Conservation (phyloP, 2,329 filamentous ascomycete genomes). For the Nemania diffusa region DNA sequence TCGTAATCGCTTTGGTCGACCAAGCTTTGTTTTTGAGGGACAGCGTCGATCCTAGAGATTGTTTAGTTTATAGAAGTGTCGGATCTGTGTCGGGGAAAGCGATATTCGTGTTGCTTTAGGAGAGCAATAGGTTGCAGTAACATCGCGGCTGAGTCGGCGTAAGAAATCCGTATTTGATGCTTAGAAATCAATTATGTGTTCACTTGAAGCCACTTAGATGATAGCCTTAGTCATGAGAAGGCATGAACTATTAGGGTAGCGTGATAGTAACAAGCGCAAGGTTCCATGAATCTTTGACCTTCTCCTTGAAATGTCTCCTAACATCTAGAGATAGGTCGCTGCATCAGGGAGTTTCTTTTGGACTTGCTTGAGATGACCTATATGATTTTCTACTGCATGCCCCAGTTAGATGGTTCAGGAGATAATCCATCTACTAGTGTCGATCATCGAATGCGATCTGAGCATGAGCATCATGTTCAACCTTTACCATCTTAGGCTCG, state of each 20-base stretch:
- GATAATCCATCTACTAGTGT: no score
- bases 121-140: not conserved
- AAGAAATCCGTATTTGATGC: not conserved
- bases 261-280: no score
- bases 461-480: no score
- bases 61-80: not conserved
- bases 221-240: not conserved
- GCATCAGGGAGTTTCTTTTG: not conserved
- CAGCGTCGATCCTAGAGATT: not conserved
- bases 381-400: not conserved
- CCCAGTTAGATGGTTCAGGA: not conserved
- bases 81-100: not conserved
- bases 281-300: no score
- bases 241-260: no score
- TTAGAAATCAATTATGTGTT: not conserved
- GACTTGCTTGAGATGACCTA: not conserved
- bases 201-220: not conserved
- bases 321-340: no score
- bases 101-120: not conserved
- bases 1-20: not conserved
- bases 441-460: not conserved
- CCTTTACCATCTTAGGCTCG: no score
- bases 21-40: not conserved
- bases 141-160: not conserved
- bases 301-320: no score